A percentile compares a stretch with the other conserved stretches of the same genome.
Evolutionary conservation across 2,329 filamentous ascomycete genomes (phyloP).

Genomic region (Claviceps purpurea): DNA sequence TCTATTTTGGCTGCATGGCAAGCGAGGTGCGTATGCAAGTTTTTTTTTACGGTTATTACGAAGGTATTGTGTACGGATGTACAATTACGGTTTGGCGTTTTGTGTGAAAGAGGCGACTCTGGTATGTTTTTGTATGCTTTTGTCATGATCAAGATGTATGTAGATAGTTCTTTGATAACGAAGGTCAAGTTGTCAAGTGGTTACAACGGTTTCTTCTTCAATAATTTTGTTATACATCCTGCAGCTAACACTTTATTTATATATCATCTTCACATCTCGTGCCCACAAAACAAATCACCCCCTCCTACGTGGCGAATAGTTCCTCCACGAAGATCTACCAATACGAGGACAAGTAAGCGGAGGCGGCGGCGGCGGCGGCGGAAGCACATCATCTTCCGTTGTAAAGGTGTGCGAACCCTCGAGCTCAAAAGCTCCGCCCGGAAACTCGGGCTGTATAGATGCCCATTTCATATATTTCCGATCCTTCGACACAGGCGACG

Average conservation of each 20-base stretch:
- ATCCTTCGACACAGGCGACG: not conserved
- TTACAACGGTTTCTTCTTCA: no score
- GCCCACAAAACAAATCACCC: not conserved
- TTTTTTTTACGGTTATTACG: constrained; percentile 10
- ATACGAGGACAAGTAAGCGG: not conserved
- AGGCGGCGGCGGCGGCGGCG: not conserved
- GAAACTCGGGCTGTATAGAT: not conserved
- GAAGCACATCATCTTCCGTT: not conserved
- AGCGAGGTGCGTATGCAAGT: not conserved
- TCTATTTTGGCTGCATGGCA: not conserved
- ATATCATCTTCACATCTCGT: not conserved
- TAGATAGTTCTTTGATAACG: not conserved
- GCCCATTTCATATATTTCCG: not conserved
- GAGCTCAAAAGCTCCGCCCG: constrained; percentile 28
- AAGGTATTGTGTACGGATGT: constrained; percentile 11
- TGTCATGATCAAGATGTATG: constrained; percentile 1
- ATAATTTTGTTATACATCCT: no score
- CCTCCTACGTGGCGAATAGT: not conserved
- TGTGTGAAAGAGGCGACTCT: constrained; percentile 3
- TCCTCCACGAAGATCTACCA: not conserved
- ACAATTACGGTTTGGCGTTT: constrained; percentile 12
- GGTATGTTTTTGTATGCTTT: constrained; percentile 1
- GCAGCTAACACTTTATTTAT: not conserved
- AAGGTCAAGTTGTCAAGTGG: not conserved
- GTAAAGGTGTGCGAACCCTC: constrained; percentile 23